phyloP scores from a whole-genome alignment of 106 monocot genomes.

The Ottelia alismoides region DNA sequence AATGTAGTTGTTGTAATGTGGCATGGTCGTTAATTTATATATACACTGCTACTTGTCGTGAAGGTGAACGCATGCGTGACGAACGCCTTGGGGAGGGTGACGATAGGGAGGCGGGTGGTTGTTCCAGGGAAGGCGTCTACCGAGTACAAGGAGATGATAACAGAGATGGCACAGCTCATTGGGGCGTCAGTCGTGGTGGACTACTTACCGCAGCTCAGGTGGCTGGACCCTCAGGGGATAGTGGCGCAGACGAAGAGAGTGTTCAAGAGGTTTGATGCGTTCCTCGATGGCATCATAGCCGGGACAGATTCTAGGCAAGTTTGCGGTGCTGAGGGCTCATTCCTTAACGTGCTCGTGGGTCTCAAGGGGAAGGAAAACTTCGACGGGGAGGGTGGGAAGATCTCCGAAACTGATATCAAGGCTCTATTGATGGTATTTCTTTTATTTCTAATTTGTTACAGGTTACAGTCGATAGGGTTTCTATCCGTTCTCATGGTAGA shows the following conservation, averaged over 20 bases:
- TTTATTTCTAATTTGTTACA: neutral
- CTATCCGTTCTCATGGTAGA: neutral
- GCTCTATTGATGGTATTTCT: neutral
- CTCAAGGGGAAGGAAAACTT: conserved; percentile 7
- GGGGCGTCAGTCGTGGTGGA: conserved; percentile 6
- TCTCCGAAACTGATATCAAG: conserved; percentile 5
- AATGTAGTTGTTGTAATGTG: no score
- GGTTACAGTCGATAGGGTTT: conserved; percentile 8
- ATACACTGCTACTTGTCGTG: no score
- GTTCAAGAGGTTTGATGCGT: conserved; percentile 18
- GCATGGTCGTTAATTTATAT: no score
- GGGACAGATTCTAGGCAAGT: conserved; percentile 1
- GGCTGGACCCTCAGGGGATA: conserved; percentile 34
- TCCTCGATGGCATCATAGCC: conserved; percentile 22
- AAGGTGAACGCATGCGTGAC: conserved; percentile 26
- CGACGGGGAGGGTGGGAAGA: conserved; percentile 12
- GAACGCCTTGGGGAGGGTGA: conserved; percentile 27
- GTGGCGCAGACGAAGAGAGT: conserved; percentile 35
- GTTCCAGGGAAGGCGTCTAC: conserved; percentile 12
- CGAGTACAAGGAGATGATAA: conserved; percentile 34
- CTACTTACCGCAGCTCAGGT: conserved; percentile 2
- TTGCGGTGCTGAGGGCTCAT: neutral
- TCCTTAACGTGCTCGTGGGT: conserved; percentile 20
- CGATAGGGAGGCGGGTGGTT: conserved; percentile 28
- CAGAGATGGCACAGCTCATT: neutral